Base-by-base conservation (phyloP, 192 early-diverging fungal species). In the Spizellomyces sp. region DNA sequence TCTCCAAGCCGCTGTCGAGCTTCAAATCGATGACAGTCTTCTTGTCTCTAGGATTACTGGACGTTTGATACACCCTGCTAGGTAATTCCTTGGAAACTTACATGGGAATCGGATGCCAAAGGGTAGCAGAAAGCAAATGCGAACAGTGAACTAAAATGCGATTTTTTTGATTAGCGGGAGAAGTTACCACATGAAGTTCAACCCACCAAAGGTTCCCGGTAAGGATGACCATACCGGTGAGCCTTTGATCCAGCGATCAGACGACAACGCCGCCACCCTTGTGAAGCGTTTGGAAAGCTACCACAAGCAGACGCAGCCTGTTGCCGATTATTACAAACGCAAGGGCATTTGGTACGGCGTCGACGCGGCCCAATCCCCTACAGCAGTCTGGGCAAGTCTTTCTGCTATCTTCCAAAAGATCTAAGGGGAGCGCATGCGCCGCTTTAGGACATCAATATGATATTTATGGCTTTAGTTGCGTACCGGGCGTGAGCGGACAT, bases 161-260 rank as follows among this genome's bases (percentile, higher is more conserved):
- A 15, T 6, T 54, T 56, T 6, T 69, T 17, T 47, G 66, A 58
- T 58, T 14, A 86, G 84, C 66, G 96, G 96, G 44, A 91, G 96
- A 68, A 90, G 93, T n/a, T 98, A 98, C 87, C 96, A 98, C 87
- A 93, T 86, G 80, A 85, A 92, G 77, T 98, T 98, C 84, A 91
- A 89, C 81, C 98, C 98, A 66, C 98, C 98, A 61, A 98, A 96
- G 88, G 84, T 86, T 17, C 45, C 84, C 21, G 91, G 89, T 87
- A 93, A 86, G 67, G 98, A 99, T 80, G 98, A 99, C 79, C 78
- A 93, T 58, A 99, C 98, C 64, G 95, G 96, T 64, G 98, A 99
- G 86, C 95, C 98, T 58, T 85, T 99, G 59, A 90, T 98, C 69
- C 95, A 96, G 79, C 90, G 98, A 61, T 94, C 95, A 3, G 98